Base-by-base conservation (phyloP, 106 monocot genomes). In the Vanilla planifolia region DNA sequence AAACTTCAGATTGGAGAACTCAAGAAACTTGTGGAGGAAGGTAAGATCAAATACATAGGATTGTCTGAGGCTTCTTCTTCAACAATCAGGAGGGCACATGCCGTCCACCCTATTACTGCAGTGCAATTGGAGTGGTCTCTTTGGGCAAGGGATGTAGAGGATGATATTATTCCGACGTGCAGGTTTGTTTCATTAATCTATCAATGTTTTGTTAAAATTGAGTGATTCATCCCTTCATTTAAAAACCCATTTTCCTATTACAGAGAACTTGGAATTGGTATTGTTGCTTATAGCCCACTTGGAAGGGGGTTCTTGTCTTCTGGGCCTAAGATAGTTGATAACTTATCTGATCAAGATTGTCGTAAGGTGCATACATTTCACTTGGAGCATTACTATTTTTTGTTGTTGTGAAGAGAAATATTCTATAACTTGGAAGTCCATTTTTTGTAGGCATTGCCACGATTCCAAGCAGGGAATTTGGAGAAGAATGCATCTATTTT, bases 191-290 rank as follows among this genome's bases (percentile, higher is more conserved):
- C 40, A 9, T 24, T 26, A 47, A 21, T 19, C 22, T 22, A 10
- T 24, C 25, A n/a, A n/a, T n/a, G n/a, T n/a, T n/a, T n/a, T n/a
- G n/a, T n/a, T n/a, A n/a, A n/a, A n/a, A n/a, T n/a, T n/a, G n/a
- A n/a, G n/a, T n/a, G n/a, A n/a, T n/a, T 53, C 7, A 2, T 16
- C n/a, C 4, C 53, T 16, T 15, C 15, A 28, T 2, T 0, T 22
- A 14, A 53, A 4, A 25, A 2, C 8, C 3, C 30, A 14, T n/a
- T 9, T 32, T n/a, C 40, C 16, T 4, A 4, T 53, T 80, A 32
- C 72, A 84, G 92, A 71, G 92, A 92, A 64, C 92, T 92, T 43
- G 87, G 87, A 2, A 92, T 92, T 26, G 92, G 92, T 19, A 87
- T 92, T 61, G 92, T 92, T 46, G 75, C 87, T 22, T 92, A 92